A percentile compares a stretch with the other conserved stretches of the same genome.
These are phyloP conservation scores for Populus hybrid DNA, from an alignment of 441 rosid species.

Conservation along the genomic window DNA sequence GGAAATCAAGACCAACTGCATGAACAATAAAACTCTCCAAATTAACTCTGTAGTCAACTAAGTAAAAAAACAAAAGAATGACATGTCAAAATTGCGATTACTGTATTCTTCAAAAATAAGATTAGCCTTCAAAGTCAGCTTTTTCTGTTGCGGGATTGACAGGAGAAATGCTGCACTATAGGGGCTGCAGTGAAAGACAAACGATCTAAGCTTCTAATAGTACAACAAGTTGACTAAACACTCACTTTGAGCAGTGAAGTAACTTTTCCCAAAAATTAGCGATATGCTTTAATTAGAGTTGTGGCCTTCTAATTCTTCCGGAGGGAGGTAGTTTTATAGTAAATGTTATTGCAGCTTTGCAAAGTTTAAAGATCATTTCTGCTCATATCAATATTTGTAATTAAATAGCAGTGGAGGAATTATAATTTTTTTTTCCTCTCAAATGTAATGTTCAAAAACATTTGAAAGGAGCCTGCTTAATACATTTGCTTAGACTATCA, in stretches of 20 bases:
- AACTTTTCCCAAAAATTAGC: neutral
- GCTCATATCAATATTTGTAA: neutral
- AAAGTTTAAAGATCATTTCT: neutral
- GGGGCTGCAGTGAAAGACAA: conserved; percentile 61
- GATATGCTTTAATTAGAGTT: neutral
- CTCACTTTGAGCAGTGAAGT: neutral
- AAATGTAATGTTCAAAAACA: neutral
- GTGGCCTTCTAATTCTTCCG: neutral
- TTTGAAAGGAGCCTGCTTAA: neutral
- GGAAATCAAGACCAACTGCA: conserved; percentile 87
- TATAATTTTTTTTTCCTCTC: neutral
- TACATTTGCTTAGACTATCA: neutral
- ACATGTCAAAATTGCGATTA: conserved; percentile 26
- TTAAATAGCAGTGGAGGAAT: neutral
- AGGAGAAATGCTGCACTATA: conserved; percentile 54
- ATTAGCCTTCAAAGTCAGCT: conserved; percentile 76
- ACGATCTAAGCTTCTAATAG: conserved; percentile 1
- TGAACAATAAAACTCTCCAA: conserved; percentile 10
- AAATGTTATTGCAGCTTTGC: neutral
- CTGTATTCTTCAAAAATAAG: conserved; percentile 88
- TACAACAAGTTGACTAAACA: neutral
- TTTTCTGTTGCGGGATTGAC: conserved; percentile 42
- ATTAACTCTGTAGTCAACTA: neutral
- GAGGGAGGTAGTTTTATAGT: neutral
- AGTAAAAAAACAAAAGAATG: conserved; percentile 8